Percentiles rank a stretch among this genome's conserved stretches.
These are phyloP conservation scores for Aspergillus texensis DNA, from an alignment of 2,329 filamentous ascomycete species.

Conservation along the genomic window DNA sequence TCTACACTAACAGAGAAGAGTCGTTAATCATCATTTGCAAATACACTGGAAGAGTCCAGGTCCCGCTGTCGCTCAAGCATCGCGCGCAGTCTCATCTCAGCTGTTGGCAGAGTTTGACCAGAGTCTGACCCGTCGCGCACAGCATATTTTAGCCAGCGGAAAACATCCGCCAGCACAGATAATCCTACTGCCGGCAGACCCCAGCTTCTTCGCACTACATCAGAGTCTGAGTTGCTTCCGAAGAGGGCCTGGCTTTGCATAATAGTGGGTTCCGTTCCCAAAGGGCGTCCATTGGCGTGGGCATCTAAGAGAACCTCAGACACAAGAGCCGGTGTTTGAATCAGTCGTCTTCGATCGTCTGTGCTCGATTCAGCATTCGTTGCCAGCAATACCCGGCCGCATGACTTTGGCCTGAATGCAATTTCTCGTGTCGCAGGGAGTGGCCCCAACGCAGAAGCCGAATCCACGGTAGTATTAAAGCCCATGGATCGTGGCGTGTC, in stretches of 20 bases:
- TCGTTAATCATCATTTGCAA: background rate
- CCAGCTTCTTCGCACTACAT: background rate
- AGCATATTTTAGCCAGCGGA: slow-evolving; percentile 38
- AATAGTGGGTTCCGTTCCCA: background rate
- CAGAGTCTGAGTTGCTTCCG: too few relatives aligned
- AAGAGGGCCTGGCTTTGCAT: background rate
- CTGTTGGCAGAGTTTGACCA: slow-evolving; percentile 23
- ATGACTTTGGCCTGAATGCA: slow-evolving; percentile 28
- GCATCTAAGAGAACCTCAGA: slow-evolving; percentile 44
- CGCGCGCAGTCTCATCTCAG: slow-evolving; percentile 40
- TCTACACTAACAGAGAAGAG: background rate
- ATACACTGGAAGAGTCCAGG: background rate
- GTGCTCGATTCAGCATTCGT: slow-evolving; percentile 15
- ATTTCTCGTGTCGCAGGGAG: slow-evolving; percentile 31
- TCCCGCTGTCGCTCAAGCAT: slow-evolving; percentile 34
- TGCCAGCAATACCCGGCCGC: slow-evolving; percentile 35
- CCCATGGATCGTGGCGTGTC: slow-evolving; percentile 15
- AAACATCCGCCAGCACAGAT: slow-evolving; percentile 31
- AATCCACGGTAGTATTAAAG: slow-evolving; percentile 5
- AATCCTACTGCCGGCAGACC: background rate
- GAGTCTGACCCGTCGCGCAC: slow-evolving; percentile 19
- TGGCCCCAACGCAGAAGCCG: background rate
- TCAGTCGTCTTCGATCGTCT: slow-evolving; percentile 21
- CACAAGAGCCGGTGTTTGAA: slow-evolving; percentile 41
- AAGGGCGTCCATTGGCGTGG: slow-evolving; percentile 26